phyloP scores from a whole-genome alignment of 2,329 filamentous ascomycete genomes.

The Xylariaceae sp. region DNA sequence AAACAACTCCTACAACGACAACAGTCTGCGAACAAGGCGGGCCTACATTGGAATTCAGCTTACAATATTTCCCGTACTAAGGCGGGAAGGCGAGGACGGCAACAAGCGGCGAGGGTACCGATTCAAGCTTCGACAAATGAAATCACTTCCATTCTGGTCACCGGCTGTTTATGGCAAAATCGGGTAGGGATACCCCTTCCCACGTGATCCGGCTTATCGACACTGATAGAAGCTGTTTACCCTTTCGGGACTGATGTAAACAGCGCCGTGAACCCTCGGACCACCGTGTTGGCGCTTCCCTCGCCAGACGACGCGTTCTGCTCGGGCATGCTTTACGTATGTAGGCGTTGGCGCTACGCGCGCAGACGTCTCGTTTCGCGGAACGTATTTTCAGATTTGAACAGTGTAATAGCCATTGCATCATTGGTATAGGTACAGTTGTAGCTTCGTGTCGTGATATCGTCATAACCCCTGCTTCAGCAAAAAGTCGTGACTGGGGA shows the following conservation, averaged over 20 bases:
- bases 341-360: too few species aligned
- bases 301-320: conserved; percentile 14
- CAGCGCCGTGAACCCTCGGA: conserved; percentile 9
- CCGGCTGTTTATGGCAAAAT: too few species aligned
- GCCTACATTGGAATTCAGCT: too few species aligned
- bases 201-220: conserved; percentile 27
- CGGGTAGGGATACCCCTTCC: conserved; percentile 3
- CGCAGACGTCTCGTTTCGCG: too few species aligned
- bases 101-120: too few species aligned
- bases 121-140: too few species aligned
- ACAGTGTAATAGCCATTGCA: neutral
- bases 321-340: neutral
- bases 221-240: conserved; percentile 19
- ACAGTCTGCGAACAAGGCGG: too few species aligned
- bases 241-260: conserved; percentile 23
- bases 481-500: conserved; percentile 12
- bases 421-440: conserved; percentile 33
- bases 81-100: too few species aligned
- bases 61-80: too few species aligned
- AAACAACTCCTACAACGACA: too few species aligned
- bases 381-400: neutral
- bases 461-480: conserved; percentile 18
- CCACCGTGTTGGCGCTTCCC: conserved; percentile 1
- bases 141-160: too few species aligned
- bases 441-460: conserved; percentile 24